Evolutionary conservation across 2,329 filamentous ascomycete genomes (phyloP), one percentile per base, ranked within the genome.

Genomic region (Colletotrichum spaethianum): DNA sequence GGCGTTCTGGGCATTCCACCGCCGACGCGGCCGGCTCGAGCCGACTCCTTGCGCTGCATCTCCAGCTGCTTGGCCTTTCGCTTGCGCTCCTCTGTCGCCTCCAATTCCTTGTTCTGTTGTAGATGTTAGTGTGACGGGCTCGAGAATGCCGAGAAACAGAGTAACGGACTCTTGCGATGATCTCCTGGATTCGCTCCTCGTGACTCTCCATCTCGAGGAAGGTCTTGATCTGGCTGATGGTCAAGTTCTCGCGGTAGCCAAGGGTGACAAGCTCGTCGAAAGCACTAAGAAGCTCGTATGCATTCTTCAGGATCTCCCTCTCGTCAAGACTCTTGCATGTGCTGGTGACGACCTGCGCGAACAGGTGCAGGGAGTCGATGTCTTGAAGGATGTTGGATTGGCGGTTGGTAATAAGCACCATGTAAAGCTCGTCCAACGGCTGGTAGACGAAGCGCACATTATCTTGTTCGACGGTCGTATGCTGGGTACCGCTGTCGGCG

Each of bases 401-500:
- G 79, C 95, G 93, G 88, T 99, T 99, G 83, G 97, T 99, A 85
- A 99, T 98, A 80, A 99, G 91, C 76, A 99, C 96, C 91, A 99
- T 98, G 90, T 99, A 99, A 75, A 99, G 92, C 87, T 99, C 97
- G 85, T 99, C 97, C 75, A 99, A 90, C 73, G 96, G 97, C 83
- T 99, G 96, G 88, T 99, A 99, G 71, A 99, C 96, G 82, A 98
- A 99, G 86, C 96, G 96, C 80, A 99, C 96, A 86, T 98, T 98
- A 87, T 99, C 97, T 85, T 98, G 95, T 85, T 99, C 96, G 79
- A 98, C 95, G 7, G 94, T 99, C 36, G 96, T 99, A 84, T 99
- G 96, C 84, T 99, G 96, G 63, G 95, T 98, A 73, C 95, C 94
- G 74, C 94, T 95, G 83, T 98, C 95, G 79, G 96, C 95, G 70